Percentiles rank a stretch among this genome's conserved stretches.
Evolutionary conservation across 1,284 basidiomycete species (phyloP).

Genomic region (Cutaneotrichosporon cutaneum): DNA sequence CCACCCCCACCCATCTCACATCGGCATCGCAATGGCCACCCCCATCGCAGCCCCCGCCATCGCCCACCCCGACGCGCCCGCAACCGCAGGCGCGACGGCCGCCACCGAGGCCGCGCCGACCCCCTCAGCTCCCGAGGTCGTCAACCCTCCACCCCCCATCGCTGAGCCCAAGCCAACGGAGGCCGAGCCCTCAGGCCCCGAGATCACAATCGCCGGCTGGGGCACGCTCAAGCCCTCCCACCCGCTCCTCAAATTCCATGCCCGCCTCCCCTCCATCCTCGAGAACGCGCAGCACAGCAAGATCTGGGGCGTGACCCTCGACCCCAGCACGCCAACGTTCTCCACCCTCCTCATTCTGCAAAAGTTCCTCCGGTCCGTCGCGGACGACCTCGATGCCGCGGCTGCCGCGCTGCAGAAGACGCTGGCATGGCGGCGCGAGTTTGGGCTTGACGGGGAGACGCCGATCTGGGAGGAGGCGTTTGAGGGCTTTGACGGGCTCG

Average conservation of each 20-base stretch:
- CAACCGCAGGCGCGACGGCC: background rate
- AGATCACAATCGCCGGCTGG: constrained; percentile 16
- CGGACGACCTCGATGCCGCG: constrained; percentile 23
- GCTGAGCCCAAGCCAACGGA: background rate
- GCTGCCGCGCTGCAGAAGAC: constrained; percentile 24
- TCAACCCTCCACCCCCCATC: background rate
- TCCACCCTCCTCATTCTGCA: constrained; percentile 30
- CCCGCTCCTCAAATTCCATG: constrained; percentile 24
- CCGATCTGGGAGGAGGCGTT: constrained; percentile 4
- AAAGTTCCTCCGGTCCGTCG: constrained; percentile 31
- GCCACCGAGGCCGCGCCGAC: background rate
- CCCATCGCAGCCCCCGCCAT: background rate
- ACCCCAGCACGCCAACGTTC: constrained; percentile 17
- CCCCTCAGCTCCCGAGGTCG: background rate
- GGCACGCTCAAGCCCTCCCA: constrained; percentile 23
- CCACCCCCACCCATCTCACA: background rate
- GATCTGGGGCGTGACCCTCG: constrained; percentile 35
- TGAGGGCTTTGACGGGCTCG: constrained; percentile 28
- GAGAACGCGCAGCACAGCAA: constrained; percentile 20
- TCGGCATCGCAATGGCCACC: background rate
- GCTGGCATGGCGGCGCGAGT: constrained; percentile 32
- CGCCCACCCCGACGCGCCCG: background rate
- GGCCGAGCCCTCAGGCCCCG: background rate
- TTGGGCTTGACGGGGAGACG: constrained; percentile 22
- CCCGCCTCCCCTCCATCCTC: constrained; percentile 24